These are phyloP conservation scores for carrot (Daucus carota) DNA, from an alignment of 129 eudicot species.

Conservation along the genomic window DNA sequence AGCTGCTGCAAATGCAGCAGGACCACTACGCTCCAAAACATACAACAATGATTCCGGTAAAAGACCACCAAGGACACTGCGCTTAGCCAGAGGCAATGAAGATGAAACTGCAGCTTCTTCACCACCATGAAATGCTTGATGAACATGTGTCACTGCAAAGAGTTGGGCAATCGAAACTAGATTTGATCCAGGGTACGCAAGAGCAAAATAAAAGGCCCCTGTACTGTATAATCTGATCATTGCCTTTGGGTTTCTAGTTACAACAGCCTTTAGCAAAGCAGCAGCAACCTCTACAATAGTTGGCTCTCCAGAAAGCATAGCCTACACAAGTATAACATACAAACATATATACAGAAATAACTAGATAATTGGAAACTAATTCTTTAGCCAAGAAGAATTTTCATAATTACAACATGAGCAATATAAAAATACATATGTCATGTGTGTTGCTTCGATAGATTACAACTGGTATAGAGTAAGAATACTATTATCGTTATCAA, in stretches of 20 bases:
- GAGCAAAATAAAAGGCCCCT: conserved; percentile 92
- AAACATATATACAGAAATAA: neutral
- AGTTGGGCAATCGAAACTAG: conserved; percentile 83
- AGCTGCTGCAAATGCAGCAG: conserved; percentile 95
- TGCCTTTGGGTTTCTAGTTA: conserved; percentile 95
- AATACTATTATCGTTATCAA: neutral
- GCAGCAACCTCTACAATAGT: conserved; percentile 88
- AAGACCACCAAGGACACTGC: conserved; percentile 96
- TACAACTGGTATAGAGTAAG: neutral
- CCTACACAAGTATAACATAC: conserved; percentile 34
- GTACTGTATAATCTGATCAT: conserved; percentile 93
- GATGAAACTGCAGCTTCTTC: conserved; percentile 99
- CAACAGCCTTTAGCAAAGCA: conserved; percentile 85
- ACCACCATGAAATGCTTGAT: conserved; percentile 99
- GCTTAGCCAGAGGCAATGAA: conserved; percentile 89
- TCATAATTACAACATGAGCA: neutral
- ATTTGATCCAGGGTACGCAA: conserved; percentile 98
- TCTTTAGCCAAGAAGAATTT: neutral
- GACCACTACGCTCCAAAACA: conserved; percentile 95
- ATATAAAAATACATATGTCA: neutral
- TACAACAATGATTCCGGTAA: conserved; percentile 92
- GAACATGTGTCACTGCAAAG: conserved; percentile 71
- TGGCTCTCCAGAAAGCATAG: conserved; percentile 97
- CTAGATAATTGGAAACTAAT: neutral
- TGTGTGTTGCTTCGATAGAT: neutral